These are phyloP conservation scores for Karstenula rhodostoma DNA, from an alignment of 2,329 filamentous ascomycete species.

Conservation along the genomic window DNA sequence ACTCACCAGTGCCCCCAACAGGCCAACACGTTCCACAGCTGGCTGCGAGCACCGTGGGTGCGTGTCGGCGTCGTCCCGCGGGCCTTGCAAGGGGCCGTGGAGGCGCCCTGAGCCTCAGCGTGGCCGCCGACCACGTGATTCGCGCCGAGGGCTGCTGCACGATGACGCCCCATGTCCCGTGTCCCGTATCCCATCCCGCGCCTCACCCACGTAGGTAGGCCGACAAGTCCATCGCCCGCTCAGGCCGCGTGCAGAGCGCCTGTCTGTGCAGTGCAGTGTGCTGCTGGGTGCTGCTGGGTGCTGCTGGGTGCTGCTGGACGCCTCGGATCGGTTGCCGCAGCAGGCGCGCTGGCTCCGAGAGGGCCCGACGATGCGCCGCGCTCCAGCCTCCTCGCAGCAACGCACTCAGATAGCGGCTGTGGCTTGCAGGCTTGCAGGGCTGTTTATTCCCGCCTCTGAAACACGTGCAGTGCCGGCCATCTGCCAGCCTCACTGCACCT, in stretches of 20 bases:
- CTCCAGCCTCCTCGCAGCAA: not conserved
- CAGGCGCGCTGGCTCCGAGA: not conserved
- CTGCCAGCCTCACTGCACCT: not conserved
- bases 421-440: constrained; percentile 20
- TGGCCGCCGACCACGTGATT: not conserved
- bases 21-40: not conserved
- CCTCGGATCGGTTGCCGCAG: constrained; percentile 9
- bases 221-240: too few relatives aligned
- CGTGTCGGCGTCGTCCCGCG: not conserved
- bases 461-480: constrained; percentile 20
- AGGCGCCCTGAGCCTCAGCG: not conserved
- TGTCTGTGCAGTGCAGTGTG: too few relatives aligned
- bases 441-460: constrained; percentile 35
- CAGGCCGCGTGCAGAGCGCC: too few relatives aligned
- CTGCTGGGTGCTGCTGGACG: not conserved
- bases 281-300: too few relatives aligned
- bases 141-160: not conserved
- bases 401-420: constrained; percentile 17
- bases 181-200: too few relatives aligned
- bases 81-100: not conserved
- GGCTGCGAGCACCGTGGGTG: not conserved
- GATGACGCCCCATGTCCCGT: not conserved
- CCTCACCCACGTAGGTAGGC: too few relatives aligned
- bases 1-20: not conserved
- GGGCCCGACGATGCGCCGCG: constrained; percentile 6